Evolutionary conservation across 192 early-diverging fungal genomes (phyloP).

Genomic region (Umbelopsis isabellina): DNA sequence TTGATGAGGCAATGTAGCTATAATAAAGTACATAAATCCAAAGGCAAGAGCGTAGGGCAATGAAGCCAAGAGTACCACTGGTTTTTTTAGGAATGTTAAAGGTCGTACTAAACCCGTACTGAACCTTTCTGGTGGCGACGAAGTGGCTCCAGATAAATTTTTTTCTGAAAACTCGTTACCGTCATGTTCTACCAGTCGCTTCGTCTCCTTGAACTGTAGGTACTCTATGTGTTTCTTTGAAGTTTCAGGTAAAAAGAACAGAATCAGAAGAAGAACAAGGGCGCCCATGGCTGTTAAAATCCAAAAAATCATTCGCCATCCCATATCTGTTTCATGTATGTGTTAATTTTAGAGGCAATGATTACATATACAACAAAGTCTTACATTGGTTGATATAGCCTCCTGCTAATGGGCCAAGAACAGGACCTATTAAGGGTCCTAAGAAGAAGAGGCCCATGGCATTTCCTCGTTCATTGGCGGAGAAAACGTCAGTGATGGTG

Average conservation of each 20-base stretch:
- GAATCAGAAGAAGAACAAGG: slow-evolving; percentile 46
- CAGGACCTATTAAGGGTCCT: slow-evolving; percentile 44
- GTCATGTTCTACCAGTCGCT: not conserved
- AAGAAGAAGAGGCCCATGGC: slow-evolving; percentile 48
- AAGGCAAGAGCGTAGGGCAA: slow-evolving; percentile 31
- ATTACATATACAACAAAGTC: not conserved
- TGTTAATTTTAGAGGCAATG: not conserved
- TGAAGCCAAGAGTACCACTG: slow-evolving; percentile 23
- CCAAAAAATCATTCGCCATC: slow-evolving; percentile 60
- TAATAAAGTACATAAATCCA: slow-evolving; percentile 45
- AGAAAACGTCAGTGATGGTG: slow-evolving; percentile 45
- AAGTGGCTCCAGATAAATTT: not conserved
- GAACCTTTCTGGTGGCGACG: not conserved
- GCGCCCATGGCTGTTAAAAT: slow-evolving; percentile 54
- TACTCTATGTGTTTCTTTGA: slow-evolving; percentile 12
- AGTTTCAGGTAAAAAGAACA: slow-evolving; percentile 69
- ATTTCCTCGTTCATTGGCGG: slow-evolving; percentile 37
- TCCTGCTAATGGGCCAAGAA: slow-evolving; percentile 46
- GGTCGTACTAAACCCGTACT: slow-evolving; percentile 25
- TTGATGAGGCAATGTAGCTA: slow-evolving; percentile 32
- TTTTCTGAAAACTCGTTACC: not conserved
- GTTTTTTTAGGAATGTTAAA: slow-evolving; percentile 26
- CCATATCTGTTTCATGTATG: slow-evolving; percentile 7
- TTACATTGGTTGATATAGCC: slow-evolving; percentile 45
- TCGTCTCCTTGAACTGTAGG: not conserved